Percentiles rank a stretch among this genome's conserved stretches.
Evolutionary conservation across 139 green algal species (phyloP).

Genomic region (Tetradesmus obliquus): DNA sequence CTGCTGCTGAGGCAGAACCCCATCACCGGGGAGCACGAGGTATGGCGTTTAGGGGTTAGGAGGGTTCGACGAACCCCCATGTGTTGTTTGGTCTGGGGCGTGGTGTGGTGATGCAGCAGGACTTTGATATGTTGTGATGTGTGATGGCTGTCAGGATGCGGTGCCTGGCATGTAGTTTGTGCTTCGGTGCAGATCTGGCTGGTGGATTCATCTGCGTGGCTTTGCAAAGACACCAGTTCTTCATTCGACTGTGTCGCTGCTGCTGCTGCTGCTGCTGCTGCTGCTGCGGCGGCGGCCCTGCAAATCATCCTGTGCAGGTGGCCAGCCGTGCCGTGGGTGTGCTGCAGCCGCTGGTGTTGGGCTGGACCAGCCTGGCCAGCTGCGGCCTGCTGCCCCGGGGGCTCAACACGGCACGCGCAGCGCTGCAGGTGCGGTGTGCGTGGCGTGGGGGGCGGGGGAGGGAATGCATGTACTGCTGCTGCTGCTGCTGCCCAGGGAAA

Average conservation of each 20-base stretch:
- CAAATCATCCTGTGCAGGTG: background rate
- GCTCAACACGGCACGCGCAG: constrained; percentile 34
- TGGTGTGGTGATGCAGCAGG: too few relatives aligned
- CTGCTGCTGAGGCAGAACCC: constrained; percentile 50
- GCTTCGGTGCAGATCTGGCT: too few relatives aligned
- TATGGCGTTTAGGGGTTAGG: background rate
- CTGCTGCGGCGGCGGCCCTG: background rate
- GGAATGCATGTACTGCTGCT: background rate
- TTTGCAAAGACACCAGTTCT: background rate
- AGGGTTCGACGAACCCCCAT: too few relatives aligned
- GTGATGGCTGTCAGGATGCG: too few relatives aligned
- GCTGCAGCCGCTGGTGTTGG: constrained; percentile 61
- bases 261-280: background rate
- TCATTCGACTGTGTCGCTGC: too few relatives aligned
- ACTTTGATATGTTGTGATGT: too few relatives aligned
- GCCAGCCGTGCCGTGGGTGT: constrained; percentile 39
- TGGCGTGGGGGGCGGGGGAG: background rate
- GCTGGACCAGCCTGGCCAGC: constrained; percentile 56
- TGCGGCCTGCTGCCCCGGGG: constrained; percentile 45
- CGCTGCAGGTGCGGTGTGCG: constrained; percentile 26
- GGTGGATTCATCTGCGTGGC: too few relatives aligned
- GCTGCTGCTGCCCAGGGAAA: constrained; percentile 35
- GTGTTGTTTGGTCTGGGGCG: too few relatives aligned
- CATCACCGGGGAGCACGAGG: constrained; percentile 7
- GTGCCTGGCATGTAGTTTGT: too few relatives aligned